Evolutionary conservation across 2,329 filamentous ascomycete species (phyloP), one percentile per base, ranked within the genome.

Genomic region (Hypocrella siamensis): DNA sequence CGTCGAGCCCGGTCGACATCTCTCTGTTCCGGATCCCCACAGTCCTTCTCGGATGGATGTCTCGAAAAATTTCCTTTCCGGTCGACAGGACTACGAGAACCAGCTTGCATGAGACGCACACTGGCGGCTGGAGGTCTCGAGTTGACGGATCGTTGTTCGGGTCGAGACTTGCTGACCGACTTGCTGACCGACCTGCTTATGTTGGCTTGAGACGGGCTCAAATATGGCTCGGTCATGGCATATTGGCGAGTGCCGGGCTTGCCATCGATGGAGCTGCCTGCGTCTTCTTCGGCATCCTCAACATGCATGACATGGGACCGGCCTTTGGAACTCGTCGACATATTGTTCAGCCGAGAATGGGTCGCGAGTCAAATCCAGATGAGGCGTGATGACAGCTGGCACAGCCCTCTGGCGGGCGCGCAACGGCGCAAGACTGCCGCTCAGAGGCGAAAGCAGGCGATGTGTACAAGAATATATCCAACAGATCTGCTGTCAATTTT

Each of bases 201-300:
- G 46, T 70, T 71, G 43, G 67, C 59, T 39, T 63, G 67, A 31
- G 43, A 47, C 8, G 62, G 60, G 40, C 30, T 60, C 22, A 36
- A 34, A 19, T 57, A 49, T n/a, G 54, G 58, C 32, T 57, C 50
- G 19, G 63, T 66, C 21, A 52, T 52, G 40, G 67, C 66, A 49
- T 68, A 70, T 30, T 45, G 47, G 19, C 54, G 51, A 28, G 53
- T 58, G 36, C 52, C 50, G 38, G 46, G 47, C 15, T 54, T 55
- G 28, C 56, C 58, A 39, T 51, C 51, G 26, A 57, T 46, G 22
- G 55, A 48, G 33, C 60, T 60, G 26, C 57, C 63, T 10, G 55
- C 51, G 31, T 69, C 65, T 42, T 69, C 63, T 29, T 53, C 62
- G 34, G 37, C 39, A 22, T 70, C 67, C 46, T 70, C 60, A 35